Conservation (phyloP, 805 yeast species). For the Starmerella asiatica region DNA sequence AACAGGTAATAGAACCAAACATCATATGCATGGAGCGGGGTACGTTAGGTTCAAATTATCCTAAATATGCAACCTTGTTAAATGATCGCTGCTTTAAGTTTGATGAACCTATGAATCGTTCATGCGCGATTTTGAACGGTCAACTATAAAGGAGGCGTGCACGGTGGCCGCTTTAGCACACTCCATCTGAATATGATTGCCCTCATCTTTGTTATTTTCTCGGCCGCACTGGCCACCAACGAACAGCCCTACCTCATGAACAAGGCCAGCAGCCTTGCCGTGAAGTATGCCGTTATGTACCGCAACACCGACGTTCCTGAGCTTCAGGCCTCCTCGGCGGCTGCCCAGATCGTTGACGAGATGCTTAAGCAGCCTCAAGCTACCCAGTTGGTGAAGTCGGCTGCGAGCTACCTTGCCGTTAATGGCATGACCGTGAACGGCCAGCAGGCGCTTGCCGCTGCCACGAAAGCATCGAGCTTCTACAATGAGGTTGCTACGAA, state of each 20-base stretch:
- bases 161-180: neutral
- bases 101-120: too few species aligned
- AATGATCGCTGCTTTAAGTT: too few species aligned
- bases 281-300: slow-evolving; percentile 15
- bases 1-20: too few species aligned
- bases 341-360: slow-evolving; percentile 12
- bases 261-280: slow-evolving; percentile 15
- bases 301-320: slow-evolving; percentile 13
- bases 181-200: slow-evolving; percentile 6
- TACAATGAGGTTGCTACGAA: slow-evolving; percentile 15
- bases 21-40: too few species aligned
- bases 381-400: slow-evolving; percentile 14
- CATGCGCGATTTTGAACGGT: too few species aligned
- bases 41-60: too few species aligned
- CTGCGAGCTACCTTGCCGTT: slow-evolving; percentile 14
- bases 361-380: slow-evolving; percentile 17
- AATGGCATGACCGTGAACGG: slow-evolving; percentile 14
- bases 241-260: slow-evolving; percentile 15
- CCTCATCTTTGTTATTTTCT: slow-evolving; percentile 6
- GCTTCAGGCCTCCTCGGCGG: slow-evolving; percentile 16
- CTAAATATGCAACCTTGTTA: too few species aligned
- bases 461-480: slow-evolving; percentile 17
- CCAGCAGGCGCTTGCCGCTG: slow-evolving; percentile 12
- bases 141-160: too few species aligned
- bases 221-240: slow-evolving; percentile 7